Base-by-base conservation (phyloP, 2,329 filamentous ascomycete genomes). In the Aureobasidium melanogenum region DNA sequence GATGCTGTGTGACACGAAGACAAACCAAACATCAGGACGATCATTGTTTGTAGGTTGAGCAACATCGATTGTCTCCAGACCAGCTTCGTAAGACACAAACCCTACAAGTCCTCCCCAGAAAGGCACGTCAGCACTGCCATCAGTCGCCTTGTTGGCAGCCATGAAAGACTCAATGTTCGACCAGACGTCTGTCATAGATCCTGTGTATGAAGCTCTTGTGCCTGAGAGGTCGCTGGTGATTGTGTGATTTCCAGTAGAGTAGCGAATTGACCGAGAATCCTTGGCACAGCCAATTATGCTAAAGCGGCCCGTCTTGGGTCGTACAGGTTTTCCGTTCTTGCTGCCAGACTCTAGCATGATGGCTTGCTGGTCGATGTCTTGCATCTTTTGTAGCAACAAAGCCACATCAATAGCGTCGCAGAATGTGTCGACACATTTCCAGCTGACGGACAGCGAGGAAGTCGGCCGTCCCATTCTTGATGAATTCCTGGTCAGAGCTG, bases 101-200 rank as follows among this genome's bases (percentile, higher is more conserved):
- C 91, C 91, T 75, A 96, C 84, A 63, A 96, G 86, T 0, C 91
- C 91, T 56, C 90, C 91, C 73, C 89, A 84, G 70, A 96, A 96
- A 0, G 88, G 82, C 0, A 75, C 74, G 38, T 71, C 67, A 0
- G 68, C 64, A 30, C 67, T 66, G 5, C 76, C 76, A 10, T 65
- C 69, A 1, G 62, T 63, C 1, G 72, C 73, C 58, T 67, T 70
- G 5, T 74, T 71, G 8, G 66, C 61, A 38, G 69, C 64, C 70
- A 79, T 75, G 32, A 75, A 71, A 4, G 66, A 65, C 47, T 73
- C 73, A 6, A 80, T 15, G 1, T 10, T 24, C 2, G 55, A 38
- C 61, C 61, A 63, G 12, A 63, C 48, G 3, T 63, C 61, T 19
- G 44, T 3, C 39, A 63, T 63, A 7, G 47, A 52, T 1, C 52